Evolutionary conservation across 176 grass and related monocot genomes (phyloP).

Genomic region (Triticum urartu): DNA sequence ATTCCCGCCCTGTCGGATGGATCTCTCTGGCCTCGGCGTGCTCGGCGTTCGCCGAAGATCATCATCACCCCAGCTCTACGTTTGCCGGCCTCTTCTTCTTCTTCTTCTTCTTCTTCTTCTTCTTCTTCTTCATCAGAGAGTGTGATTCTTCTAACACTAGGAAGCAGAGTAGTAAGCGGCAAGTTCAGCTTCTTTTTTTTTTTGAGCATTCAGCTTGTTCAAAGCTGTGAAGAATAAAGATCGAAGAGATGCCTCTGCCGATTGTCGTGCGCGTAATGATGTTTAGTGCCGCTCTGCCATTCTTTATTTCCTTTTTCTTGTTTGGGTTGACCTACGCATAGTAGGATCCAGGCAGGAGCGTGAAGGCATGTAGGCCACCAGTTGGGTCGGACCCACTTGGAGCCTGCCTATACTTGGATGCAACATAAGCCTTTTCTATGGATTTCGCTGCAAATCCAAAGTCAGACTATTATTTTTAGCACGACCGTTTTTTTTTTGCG

Average conservation of each 20-base stretch:
- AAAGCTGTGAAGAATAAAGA: slow-evolving; percentile 4
- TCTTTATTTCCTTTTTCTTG: not conserved
- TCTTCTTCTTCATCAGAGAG: too few relatives aligned
- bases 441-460: too few relatives aligned
- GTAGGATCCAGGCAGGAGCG: not conserved
- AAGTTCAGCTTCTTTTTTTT: not conserved
- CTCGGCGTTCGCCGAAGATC: not conserved
- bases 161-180: not conserved
- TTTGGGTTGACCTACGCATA: slow-evolving; percentile 29
- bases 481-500: too few relatives aligned
- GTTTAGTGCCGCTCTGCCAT: slow-evolving; percentile 19
- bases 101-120: too few relatives aligned
- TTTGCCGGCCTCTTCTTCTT: too few relatives aligned
- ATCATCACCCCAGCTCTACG: not conserved
- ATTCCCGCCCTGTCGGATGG: slow-evolving; percentile 36
- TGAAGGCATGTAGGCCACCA: not conserved
- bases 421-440: not conserved
- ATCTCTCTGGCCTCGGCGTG: not conserved
- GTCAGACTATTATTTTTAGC: too few relatives aligned
- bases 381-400: not conserved
- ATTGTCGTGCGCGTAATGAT: not conserved
- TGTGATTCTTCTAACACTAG: too few relatives aligned
- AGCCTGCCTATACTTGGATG: not conserved
- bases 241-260: not conserved
- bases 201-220: not conserved